phyloP scores from a whole-genome alignment of 2,329 filamentous ascomycete genomes.

The Malbranchea zuffiana region DNA sequence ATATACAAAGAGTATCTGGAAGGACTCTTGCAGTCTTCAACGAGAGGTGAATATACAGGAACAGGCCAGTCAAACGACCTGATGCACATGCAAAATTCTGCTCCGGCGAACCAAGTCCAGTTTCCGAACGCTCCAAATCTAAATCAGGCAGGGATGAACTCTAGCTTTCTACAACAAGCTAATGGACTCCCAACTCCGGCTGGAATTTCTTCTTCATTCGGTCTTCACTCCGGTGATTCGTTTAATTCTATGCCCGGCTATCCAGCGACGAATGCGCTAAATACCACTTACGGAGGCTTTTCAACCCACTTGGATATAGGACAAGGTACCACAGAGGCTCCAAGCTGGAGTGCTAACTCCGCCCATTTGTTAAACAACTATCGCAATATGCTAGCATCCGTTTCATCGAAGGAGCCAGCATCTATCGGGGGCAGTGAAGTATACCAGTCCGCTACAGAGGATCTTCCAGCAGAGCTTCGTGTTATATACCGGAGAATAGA shows the following conservation, averaged over 20 bases:
- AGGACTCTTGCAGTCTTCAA: constrained; percentile 15
- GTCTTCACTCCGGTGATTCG: constrained; percentile 4
- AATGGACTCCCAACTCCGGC: background rate
- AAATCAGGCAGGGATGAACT: constrained; percentile 2
- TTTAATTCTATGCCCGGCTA: background rate
- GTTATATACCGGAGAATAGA: constrained; percentile 24
- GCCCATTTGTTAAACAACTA: constrained; percentile 1
- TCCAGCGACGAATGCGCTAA: constrained; percentile 1
- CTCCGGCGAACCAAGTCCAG: background rate
- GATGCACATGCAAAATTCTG: background rate
- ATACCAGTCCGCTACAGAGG: background rate
- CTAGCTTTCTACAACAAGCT: constrained; percentile 3
- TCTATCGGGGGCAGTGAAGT: background rate
- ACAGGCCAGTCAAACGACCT: constrained; percentile 1
- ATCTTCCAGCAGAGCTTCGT: constrained; percentile 18
- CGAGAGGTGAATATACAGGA: constrained; percentile 3
- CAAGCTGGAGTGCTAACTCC: background rate
- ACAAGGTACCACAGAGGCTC: background rate
- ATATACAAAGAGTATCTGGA: constrained; percentile 28
- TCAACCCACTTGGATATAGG: background rate
- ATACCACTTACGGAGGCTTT: background rate
- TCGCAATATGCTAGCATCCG: background rate
- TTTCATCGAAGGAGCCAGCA: background rate
- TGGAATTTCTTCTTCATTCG: no score
- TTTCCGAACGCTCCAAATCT: background rate